Base-by-base conservation (phyloP, 208 protist genomes). In the Wallacemonas rigidus region DNA sequence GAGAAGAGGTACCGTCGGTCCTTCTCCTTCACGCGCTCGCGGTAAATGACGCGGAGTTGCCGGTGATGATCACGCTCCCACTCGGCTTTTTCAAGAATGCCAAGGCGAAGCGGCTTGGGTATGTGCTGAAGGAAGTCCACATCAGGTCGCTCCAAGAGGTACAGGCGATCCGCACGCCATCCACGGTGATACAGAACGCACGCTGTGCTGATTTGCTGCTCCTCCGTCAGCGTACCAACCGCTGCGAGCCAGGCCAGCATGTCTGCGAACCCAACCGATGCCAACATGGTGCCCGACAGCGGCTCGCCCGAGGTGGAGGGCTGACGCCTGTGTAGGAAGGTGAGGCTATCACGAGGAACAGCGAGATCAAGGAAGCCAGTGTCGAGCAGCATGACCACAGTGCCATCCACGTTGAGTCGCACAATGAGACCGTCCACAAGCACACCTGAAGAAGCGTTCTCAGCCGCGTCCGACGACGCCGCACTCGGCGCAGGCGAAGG, bases 31-130 rank as follows among this genome's bases (percentile, higher is more conserved):
- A 93, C 84, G 1, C 89, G 87, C 69, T 94, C 91, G 69, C 90
- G 91, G 72, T 91, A 87, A 48, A 93, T 86, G 75, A 82, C 88
- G 60, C 89, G 89, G 77, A 85, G 87, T 56, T 94, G 89, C 1
- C 89, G 79, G 70, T 96, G 89, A 56, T 94, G 87, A 55, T 96
- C 91, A 41, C 89, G 85, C 77, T 96, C 84, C 91, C 89, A 94
- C 73, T 96, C 91, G 43, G 91, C 89, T 80, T 93, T 93, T 80
- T 96, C 91, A 71, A 94, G 79, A 15, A 96, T 81, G 71, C 82
- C 88, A 82, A 94, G 90, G 36, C 91, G 87, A 26, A 86, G 82
- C 62, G 78, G 85, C 74, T 93, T 89, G 47, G 82, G 88, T 6
- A 96, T 80, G 61, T 96, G 89, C 44, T 80, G 76, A 54, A 95